These are phyloP conservation scores for Kodamaea fukazawae DNA, from an alignment of 805 yeast species.

Conservation along the genomic window DNA sequence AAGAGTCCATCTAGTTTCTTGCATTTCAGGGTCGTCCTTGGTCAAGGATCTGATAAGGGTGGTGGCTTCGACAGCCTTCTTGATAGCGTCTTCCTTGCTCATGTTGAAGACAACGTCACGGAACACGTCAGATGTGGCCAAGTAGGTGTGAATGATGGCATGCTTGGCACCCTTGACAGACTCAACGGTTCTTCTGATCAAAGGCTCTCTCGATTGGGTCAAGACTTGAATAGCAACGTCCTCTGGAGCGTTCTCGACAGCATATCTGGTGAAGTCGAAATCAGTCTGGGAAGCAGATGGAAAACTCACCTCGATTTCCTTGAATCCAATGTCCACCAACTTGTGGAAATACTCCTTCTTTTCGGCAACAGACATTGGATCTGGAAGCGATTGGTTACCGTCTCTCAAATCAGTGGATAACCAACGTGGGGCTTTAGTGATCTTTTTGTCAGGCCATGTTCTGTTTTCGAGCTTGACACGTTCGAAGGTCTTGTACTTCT, in stretches of 20 bases:
- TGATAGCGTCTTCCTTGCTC: constrained; percentile 65
- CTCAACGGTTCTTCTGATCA: constrained; percentile 72
- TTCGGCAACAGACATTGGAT: constrained; percentile 75
- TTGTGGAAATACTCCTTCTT: constrained; percentile 74
- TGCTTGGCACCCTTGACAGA: constrained; percentile 68
- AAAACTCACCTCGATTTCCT: constrained; percentile 77
- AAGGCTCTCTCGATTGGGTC: constrained; percentile 74
- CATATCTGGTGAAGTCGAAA: constrained; percentile 77
- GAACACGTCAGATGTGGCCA: constrained; percentile 74
- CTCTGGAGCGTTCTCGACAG: constrained; percentile 74
- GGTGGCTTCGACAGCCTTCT: constrained; percentile 69
- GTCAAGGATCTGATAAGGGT: constrained; percentile 65
- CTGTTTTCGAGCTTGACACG: constrained; percentile 58
- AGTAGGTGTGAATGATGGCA: constrained; percentile 69
- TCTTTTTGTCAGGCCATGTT: constrained; percentile 67
- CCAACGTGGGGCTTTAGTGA: constrained; percentile 77
- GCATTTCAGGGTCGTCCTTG: constrained; percentile 67
- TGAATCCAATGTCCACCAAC: constrained; percentile 69
- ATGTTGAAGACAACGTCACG: constrained; percentile 74
- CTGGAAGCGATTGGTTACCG: constrained; percentile 80
- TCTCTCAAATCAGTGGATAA: constrained; percentile 76
- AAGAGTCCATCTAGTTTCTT: constrained; percentile 64
- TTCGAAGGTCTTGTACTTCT: constrained; percentile 56
- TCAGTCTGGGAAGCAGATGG: constrained; percentile 83
- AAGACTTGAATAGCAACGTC: constrained; percentile 73